A percentile compares a stretch with the other conserved stretches of the same genome.
phyloP scores from a whole-genome alignment of 371 early-diverging fungal genomes.

The Rhizopus microsporus region DNA sequence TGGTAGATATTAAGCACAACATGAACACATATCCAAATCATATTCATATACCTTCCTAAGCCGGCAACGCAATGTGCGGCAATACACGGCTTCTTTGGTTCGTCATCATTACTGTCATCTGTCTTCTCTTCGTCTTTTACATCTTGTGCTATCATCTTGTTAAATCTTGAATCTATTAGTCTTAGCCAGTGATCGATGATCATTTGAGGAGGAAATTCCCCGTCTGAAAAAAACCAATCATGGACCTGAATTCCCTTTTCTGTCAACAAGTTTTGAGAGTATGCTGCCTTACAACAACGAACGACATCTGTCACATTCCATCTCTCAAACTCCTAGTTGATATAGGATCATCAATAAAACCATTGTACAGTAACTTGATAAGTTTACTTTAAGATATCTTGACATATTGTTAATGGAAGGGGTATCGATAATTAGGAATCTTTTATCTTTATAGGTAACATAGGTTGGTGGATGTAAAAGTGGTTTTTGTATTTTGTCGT shows the following conservation, averaged over 20 bases:
- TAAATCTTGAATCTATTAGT: constrained; percentile 54
- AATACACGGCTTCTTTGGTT: constrained; percentile 53
- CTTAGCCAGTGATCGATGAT: constrained; percentile 72
- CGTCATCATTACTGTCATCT: constrained; percentile 2
- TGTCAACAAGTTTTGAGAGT: constrained; percentile 57
- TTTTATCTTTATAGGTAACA: constrained; percentile 46
- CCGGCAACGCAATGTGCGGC: constrained; percentile 87
- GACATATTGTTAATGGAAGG: constrained; percentile 76
- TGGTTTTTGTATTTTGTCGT: constrained; percentile 14
- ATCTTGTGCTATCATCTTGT: constrained; percentile 18
- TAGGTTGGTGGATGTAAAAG: constrained; percentile 34
- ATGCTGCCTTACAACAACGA: constrained; percentile 88
- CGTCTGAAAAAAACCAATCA: constrained; percentile 79
- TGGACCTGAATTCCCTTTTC: constrained; percentile 70
- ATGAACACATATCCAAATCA: neutral
- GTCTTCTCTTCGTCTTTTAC: constrained; percentile 35
- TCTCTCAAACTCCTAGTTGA: constrained; percentile 61
- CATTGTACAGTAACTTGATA: neutral
- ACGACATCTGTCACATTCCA: constrained; percentile 84
- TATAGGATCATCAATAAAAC: neutral
- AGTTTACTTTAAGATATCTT: constrained; percentile 60
- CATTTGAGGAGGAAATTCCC: constrained; percentile 68
- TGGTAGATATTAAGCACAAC: constrained; percentile 4
- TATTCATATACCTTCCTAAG: constrained; percentile 54
- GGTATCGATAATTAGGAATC: constrained; percentile 83